Evolutionary conservation across 179 eudicot species (phyloP), one percentile per base, ranked within the genome.

Genomic region (Corrigiola litoralis): DNA sequence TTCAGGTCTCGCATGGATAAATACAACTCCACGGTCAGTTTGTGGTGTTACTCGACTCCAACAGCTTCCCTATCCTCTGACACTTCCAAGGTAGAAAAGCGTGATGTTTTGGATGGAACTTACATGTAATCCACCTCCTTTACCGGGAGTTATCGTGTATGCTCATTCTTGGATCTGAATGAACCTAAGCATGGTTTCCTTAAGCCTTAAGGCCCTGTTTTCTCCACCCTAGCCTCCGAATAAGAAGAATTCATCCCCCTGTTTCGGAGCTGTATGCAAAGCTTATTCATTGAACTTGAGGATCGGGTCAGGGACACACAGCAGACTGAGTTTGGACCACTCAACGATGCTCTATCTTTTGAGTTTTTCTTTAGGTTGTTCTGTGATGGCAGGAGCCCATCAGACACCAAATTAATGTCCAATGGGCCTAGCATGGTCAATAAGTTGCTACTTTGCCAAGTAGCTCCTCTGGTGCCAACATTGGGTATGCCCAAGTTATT

Each of bases 31-130:
- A 80, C 87, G 2, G 73, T 87, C 66, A 62, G 2, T 90, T 89
- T 38, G 47, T 89, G 16, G 84, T 79, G 9, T 69, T 87, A 7
- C 77, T 85, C 12, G 96, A 89, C 52, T 77, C 82, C 28, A 49
- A 72, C 3, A 78, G 78, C 32, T 87, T 87, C 11, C 84, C 86
- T 0, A 32, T 82, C 36, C 85, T 89, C 23, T 89, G 95, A 89
- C 65, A 83, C 27, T 51, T 57, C 84, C 0, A 81, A 82, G 37
- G 85, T 89, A 48, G 91, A 87, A 25, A 89, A 87, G 41, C 71
- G 62, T 11, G 68, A 89, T 59, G 79, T 85, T 42, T 68, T 89
- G 1, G 80, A 70, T 28, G 95, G 96, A 18, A 87, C 90, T 6
- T 89, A 52, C 77, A 74, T 81, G 83, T 84, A 87, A 6, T 72